Evolutionary conservation across 768 basidiomycete species (phyloP), one percentile per base, ranked within the genome.

Genomic region (Kwoniella europaea): DNA sequence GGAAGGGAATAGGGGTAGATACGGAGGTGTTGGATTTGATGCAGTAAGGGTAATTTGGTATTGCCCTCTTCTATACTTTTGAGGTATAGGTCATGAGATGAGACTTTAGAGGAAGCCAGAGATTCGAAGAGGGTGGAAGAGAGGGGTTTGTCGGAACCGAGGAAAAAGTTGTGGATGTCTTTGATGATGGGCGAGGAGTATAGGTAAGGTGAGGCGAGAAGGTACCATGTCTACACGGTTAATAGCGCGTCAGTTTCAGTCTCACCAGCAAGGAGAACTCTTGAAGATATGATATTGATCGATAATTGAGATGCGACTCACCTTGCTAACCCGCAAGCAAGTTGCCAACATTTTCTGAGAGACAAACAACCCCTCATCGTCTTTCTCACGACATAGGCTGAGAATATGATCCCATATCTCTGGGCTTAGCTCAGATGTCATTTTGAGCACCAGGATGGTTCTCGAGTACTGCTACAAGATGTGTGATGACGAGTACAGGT

Each of bases 171-270:
- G 71, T 72, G 41, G 68, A 74, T 60, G 58, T 67, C 57, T 60
- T 43, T 42, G 72, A 76, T 42, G 73, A 74, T 22, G 73, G 74
- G 58, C 20, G 57, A 60, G 50, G 15, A 13, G n/a, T 66, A 54
- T 58, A n/a, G 63, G 67, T 43, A 57, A 56, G 53, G 68, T 15
- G 57, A 57, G 54, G 22, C 54, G 22, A 53, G 20, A 42, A 60
- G 56, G 12, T 46, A 68, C 58, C 67, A 42, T 63, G 43, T 22
- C 42, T 42, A 10, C 12, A 18, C 4, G 6, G 35, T 35, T 1
- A 35, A 9, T 9, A 35, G 35, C 35, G 35, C 35, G 4, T 35
- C 35, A 35, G 35, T 4, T 35, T 9, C 35, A 35, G 35, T 35
- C 35, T 35, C 35, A 35, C 6, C 5, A 35, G 35, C 35, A 35